Base-by-base conservation (phyloP, 2,329 filamentous ascomycete genomes). In the Shiraia bambusicola region DNA sequence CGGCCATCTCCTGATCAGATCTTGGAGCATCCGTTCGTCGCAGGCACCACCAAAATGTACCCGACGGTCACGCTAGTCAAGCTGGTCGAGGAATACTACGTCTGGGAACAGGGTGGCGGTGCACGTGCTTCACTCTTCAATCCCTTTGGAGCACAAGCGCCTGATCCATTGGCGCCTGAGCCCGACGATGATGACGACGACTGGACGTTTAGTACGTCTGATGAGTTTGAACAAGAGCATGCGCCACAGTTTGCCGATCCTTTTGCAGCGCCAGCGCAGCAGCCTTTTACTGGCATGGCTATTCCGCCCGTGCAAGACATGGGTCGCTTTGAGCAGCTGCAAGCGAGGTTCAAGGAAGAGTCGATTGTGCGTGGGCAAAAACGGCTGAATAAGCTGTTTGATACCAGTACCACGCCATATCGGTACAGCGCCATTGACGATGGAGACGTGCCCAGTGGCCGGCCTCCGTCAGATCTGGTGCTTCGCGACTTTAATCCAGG, bases 81-180 rank as follows among this genome's bases (percentile, higher is more conserved):
- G 45, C 74, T 92, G 1, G 84, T 92, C 8, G 80, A 82, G 50
- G 83, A 81, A 10, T 92, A 86, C 69, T 84, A 83, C 59, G 61
- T 83, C 14, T 92, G 87, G 87, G 87, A 91, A 64, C 78, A 83
- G 6, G 78, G 82, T 6, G 87, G 87, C 16, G 87, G 87, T 19
- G 81, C 80, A 52, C 79, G 87, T 32, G 80, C 79, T 49, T 85
- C 82, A 5, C 67, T 85, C 0, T 84, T 83, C 62, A 76, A 81
- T 47, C 75, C 77, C 2, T 77, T 75, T 39, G 81, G 81, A 47
- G 81, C 81, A 12, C 75, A 73, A 12, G 76, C 76, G 10, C 80
- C 81, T 24, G 74, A 79, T 44, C 65, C 76, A 22, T 73, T 76
- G 19, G 72, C 54, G 6, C 58, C 59, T 14, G 59, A 70, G 26